A percentile compares a stretch with the other conserved stretches of the same genome.
Conservation (phyloP, 371 early-diverging fungal genomes). For the Mucor velutinosus region DNA sequence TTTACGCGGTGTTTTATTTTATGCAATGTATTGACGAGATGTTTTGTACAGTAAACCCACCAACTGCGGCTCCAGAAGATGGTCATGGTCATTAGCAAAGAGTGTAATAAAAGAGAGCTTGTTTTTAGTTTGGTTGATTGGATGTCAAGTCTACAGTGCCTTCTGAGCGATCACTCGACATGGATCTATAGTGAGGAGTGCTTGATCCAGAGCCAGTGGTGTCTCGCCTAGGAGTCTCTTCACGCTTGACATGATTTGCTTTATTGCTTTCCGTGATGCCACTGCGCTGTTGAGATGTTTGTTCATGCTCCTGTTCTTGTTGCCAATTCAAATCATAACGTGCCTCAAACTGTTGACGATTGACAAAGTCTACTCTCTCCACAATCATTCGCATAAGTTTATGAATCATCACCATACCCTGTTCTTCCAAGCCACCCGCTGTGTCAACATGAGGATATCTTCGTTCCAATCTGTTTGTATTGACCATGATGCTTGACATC, state of each 20-base stretch:
- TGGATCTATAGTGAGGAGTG: too few relatives aligned
- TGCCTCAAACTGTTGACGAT: neutral
- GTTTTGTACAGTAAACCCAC: neutral
- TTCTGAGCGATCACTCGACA: neutral
- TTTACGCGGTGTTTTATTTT: neutral
- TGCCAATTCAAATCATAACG: neutral
- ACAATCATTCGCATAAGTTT: neutral
- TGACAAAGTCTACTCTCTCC: neutral
- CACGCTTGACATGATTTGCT: too few relatives aligned
- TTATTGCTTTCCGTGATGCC: neutral
- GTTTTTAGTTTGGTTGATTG: neutral
- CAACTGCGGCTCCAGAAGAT: constrained; percentile 36
- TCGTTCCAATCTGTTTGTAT: constrained; percentile 11
- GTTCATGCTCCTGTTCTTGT: neutral
- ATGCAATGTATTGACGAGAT: neutral
- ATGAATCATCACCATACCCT: neutral
- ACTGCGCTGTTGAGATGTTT: neutral
- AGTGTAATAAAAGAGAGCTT: neutral
- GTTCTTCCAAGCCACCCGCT: constrained; percentile 9
- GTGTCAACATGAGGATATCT: constrained; percentile 8
- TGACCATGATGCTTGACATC: neutral
- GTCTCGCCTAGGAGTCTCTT: too few relatives aligned
- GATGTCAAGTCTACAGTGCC: neutral
- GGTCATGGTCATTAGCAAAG: constrained; percentile 55
- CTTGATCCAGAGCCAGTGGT: too few relatives aligned